These are phyloP conservation scores for Alternaria arbusti DNA, from an alignment of 2,329 filamentous ascomycete species.

Conservation along the genomic window DNA sequence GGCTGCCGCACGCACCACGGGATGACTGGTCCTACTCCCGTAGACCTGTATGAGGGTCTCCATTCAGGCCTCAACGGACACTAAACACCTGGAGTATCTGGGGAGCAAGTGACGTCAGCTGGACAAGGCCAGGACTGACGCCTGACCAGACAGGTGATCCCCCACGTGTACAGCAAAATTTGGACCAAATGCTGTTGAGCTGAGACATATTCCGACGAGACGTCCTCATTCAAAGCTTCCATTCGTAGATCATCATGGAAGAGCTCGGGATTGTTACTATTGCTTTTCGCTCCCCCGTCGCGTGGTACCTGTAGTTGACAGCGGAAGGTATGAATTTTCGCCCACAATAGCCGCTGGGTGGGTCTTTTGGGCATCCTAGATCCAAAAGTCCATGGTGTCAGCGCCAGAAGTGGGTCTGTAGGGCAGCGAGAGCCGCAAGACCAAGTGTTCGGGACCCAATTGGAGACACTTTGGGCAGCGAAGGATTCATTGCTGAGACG, in stretches of 20 bases:
- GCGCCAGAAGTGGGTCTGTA: conserved; percentile 33
- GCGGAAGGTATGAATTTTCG: conserved; percentile 4
- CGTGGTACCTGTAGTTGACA: conserved; percentile 5
- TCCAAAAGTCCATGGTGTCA: conserved; percentile 19
- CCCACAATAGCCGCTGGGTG: conserved; percentile 32
- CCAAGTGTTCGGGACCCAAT: conserved; percentile 31
- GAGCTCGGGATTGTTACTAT: not conserved
- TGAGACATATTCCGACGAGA: not conserved
- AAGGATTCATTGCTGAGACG: conserved; percentile 15
- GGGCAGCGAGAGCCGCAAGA: conserved; percentile 35
- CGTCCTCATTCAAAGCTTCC: not conserved
- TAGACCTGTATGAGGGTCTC: not conserved
- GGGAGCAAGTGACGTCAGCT: not conserved
- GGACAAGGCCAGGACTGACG: not conserved
- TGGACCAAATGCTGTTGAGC: not conserved
- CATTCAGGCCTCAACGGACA: not conserved
- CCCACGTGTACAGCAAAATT: not conserved
- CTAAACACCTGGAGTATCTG: not conserved
- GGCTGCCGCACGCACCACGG: not conserved
- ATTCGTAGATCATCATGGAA: not conserved
- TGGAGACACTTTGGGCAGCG: conserved; percentile 31
- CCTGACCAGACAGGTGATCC: not conserved
- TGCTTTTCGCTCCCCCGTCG: conserved; percentile 2
- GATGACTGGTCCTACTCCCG: not conserved
- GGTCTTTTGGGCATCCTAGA: conserved; percentile 30